A percentile compares a stretch with the other conserved stretches of the same genome.
These are phyloP conservation scores for Xylaria sp. DNA, from an alignment of 2,329 filamentous ascomycete species.

Conservation along the genomic window DNA sequence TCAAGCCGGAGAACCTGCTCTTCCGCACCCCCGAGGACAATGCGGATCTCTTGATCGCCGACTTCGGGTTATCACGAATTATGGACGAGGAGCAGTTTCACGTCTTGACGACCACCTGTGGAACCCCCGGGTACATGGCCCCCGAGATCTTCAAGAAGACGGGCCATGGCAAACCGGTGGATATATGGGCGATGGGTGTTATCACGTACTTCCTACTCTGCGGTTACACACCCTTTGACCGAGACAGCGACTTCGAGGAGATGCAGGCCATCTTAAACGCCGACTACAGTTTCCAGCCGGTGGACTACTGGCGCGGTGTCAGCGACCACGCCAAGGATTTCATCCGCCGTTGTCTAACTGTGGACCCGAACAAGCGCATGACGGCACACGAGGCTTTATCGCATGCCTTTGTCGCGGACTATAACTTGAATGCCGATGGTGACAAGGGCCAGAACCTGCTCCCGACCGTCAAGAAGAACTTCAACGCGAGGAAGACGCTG, in stretches of 20 bases:
- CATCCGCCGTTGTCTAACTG: slow-evolving; percentile 87
- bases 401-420: slow-evolving; percentile 65
- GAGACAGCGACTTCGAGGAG: slow-evolving; percentile 96
- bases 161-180: slow-evolving; percentile 95
- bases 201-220: slow-evolving; percentile 99
- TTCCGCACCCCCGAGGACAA: slow-evolving; percentile 98
- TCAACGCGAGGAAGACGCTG: slow-evolving; percentile 69
- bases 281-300: slow-evolving; percentile 92
- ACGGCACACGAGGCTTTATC: slow-evolving; percentile 80
- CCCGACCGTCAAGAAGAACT: slow-evolving; percentile 74
- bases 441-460: slow-evolving; percentile 64
- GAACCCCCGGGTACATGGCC: slow-evolving; percentile 98
- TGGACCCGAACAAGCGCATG: slow-evolving; percentile 85
- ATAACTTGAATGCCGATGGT: slow-evolving; percentile 47
- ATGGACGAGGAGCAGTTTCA: slow-evolving; percentile 99
- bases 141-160: slow-evolving; percentile 99
- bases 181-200: slow-evolving; percentile 97
- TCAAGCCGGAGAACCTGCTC: slow-evolving; percentile 96
- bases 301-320: slow-evolving; percentile 96
- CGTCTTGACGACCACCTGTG: slow-evolving; percentile 94
- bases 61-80: slow-evolving; percentile 93
- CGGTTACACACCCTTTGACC: slow-evolving; percentile 97
- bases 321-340: slow-evolving; percentile 86
- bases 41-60: slow-evolving; percentile 92
- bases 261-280: slow-evolving; percentile 98